Evolutionary conservation across 1,284 basidiomycete species (phyloP), one percentile per base, ranked within the genome.

Genomic region (Cutaneotrichosporon cyanovorans): DNA sequence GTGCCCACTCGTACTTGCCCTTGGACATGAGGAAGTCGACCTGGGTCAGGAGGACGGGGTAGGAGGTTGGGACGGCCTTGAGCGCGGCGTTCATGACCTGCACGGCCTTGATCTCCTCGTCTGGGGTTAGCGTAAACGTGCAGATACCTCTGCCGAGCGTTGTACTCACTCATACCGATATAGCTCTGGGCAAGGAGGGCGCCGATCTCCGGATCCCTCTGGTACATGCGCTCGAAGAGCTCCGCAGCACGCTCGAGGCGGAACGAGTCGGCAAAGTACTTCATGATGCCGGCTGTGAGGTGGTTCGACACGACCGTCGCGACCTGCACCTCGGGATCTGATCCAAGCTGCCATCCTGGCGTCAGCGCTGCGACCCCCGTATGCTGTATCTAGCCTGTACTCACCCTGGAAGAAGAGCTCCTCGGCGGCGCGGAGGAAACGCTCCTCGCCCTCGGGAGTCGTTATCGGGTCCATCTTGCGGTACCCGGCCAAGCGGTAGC

Each of bases 291-390:
- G 4, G 89, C 85, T 0, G 91, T 93, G 12, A 98, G 78, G 67
- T 98, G 93, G 68, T 98, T 98, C 31, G 88, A 91, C 5, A 96
- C 89, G n/a, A 92, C 79, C 1, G 92, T 96, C 1, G 93, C 93
- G 18, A 98, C 93, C 68, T 98, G 95, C 30, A 97, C 92, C 71
- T 98, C 95, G 0, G 93, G 93, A 59, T 97, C 93, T 0, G 91
- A 96, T 3, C 93, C 93, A 2, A 97, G 85, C 68, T 96, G 92
- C 95, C 93, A 98, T 23, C 93, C 89, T 88, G 53, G 0, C 10
- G 21, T 53, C 38, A 55, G 41, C 25, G n/a, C n/a, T n/a, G n/a
- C n/a, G n/a, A n/a, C n/a, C n/a, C n/a, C n/a, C n/a, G n/a, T n/a
- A n/a, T 28, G 25, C 25, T 28, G 25, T 28, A 7, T 12, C 8